Percentiles rank a stretch among this genome's conserved stretches.
phyloP scores from a whole-genome alignment of 441 rosid genomes.

The Syzygium syzygioides region DNA sequence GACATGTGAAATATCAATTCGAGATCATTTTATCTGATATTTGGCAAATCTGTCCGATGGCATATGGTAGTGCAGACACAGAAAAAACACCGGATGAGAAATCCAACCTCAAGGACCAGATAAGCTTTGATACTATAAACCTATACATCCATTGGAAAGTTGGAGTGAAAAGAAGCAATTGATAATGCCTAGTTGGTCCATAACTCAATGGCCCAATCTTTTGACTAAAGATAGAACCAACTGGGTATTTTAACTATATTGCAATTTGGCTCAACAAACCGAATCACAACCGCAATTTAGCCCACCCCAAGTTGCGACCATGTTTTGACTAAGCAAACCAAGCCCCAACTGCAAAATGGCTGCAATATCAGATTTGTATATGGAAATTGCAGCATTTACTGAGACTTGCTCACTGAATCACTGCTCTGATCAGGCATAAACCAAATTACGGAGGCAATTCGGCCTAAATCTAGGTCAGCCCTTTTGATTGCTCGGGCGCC shows the following conservation, averaged over 20 bases:
- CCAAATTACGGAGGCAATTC: neutral
- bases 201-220: neutral
- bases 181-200: neutral
- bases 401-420: neutral
- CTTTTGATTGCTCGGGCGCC: neutral
- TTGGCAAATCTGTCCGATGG: neutral
- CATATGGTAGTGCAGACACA: neutral
- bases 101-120: neutral
- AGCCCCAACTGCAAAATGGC: neutral
- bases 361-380: neutral
- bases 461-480: neutral
- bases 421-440: neutral
- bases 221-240: neutral
- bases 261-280: neutral
- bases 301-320: neutral
- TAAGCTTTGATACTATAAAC: neutral
- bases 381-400: neutral
- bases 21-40: neutral
- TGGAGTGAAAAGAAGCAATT: neutral
- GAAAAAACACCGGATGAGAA: neutral
- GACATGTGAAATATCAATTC: neutral
- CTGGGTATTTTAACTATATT: neutral
- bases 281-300: neutral
- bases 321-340: neutral
- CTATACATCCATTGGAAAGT: neutral